Evolutionary conservation across 257 asterid genomes (phyloP).

Genomic region (Nemophila menziesii): DNA sequence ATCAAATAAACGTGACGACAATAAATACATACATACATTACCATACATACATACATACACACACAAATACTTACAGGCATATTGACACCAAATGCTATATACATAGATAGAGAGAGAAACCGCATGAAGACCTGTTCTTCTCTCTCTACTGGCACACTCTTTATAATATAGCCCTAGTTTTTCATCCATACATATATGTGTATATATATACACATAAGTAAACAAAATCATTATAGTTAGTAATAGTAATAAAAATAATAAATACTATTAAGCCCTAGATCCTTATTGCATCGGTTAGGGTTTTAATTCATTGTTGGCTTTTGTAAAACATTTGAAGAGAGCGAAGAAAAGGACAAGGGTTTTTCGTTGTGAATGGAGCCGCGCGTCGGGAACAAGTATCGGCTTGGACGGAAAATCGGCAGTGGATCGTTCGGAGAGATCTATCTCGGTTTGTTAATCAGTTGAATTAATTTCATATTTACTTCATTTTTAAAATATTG

Average conservation of each 20-base stretch:
- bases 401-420: conserved; percentile 39
- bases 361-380: conserved; percentile 23
- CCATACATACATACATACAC: no score
- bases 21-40: no score
- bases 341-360: conserved; percentile 2
- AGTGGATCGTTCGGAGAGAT: conserved; percentile 49
- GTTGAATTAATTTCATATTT: neutral
- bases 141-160: neutral
- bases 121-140: neutral
- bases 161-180: neutral
- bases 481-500: neutral
- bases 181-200: neutral
- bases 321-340: neutral
- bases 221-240: no score
- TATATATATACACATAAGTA: no score
- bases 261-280: conserved; percentile 1
- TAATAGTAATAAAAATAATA: no score
- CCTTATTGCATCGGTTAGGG: conserved; percentile 1
- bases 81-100: no score
- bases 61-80: neutral
- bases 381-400: conserved; percentile 30
- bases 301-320: conserved; percentile 2
- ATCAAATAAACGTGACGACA: neutral
- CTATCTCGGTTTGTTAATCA: conserved; percentile 23
- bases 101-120: neutral